phyloP scores from a whole-genome alignment of 1,284 basidiomycete species.

The Boletus hoseneyae region DNA sequence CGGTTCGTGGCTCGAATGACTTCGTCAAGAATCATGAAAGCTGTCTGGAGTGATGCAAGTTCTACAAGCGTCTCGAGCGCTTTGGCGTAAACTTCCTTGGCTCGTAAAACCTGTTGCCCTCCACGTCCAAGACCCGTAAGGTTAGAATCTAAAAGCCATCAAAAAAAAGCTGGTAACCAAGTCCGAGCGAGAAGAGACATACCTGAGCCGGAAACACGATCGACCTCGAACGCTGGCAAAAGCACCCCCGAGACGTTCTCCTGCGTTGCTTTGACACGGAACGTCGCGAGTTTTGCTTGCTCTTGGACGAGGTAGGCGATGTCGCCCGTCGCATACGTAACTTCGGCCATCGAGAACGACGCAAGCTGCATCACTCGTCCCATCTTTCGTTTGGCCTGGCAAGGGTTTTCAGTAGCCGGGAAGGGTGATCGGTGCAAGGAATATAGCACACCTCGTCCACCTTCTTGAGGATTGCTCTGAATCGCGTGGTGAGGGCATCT shows the following conservation, averaged over 20 bases:
- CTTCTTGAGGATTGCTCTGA: conserved; percentile 85
- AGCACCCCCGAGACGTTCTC: conserved; percentile 99
- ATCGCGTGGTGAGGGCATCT: conserved; percentile 91
- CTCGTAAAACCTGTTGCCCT: conserved; percentile 93
- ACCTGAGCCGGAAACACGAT: conserved; percentile 82
- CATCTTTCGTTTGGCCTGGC: conserved; percentile 97
- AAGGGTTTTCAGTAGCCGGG: background rate
- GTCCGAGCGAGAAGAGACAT: conserved; percentile 10
- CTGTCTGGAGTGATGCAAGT: conserved; percentile 94
- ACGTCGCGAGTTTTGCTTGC: conserved; percentile 87
- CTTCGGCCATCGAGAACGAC: conserved; percentile 97
- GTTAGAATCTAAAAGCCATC: conserved; percentile 74
- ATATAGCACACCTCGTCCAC: conserved; percentile 80
- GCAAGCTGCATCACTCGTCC: conserved; percentile 97
- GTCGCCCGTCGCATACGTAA: conserved; percentile 96
- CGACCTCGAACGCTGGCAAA: conserved; percentile 93
- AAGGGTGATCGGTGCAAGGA: background rate
- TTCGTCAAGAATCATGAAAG: conserved; percentile 98
- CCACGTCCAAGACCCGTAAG: conserved; percentile 97
- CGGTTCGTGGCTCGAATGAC: conserved; percentile 98
- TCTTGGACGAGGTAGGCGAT: conserved; percentile 96
- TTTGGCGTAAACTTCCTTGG: conserved; percentile 95
- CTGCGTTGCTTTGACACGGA: conserved; percentile 92
- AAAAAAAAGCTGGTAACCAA: background rate
- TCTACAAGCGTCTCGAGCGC: conserved; percentile 97